phyloP scores from a whole-genome alignment of 2,329 filamentous ascomycete genomes.

The Alternaria gansuensis region DNA sequence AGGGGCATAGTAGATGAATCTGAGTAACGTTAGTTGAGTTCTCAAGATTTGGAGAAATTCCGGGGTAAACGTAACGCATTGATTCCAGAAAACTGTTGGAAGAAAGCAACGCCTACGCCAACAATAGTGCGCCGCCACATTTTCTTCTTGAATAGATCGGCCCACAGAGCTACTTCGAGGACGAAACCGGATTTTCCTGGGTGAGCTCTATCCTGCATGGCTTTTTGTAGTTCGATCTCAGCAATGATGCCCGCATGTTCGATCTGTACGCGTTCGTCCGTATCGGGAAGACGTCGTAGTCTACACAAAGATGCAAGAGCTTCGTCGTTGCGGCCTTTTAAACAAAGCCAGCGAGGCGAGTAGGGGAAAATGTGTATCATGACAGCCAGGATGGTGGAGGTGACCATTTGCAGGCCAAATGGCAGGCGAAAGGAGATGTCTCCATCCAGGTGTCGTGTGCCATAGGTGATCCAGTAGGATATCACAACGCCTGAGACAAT shows the following conservation, averaged over 20 bases:
- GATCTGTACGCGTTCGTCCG: background rate
- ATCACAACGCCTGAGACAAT: constrained; percentile 15
- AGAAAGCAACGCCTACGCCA: constrained; percentile 46
- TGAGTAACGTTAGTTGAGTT: too few species aligned
- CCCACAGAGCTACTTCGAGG: constrained; percentile 55
- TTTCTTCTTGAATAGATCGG: constrained; percentile 56
- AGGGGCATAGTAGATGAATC: constrained; percentile 67
- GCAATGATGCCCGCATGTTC: background rate
- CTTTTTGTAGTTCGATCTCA: background rate
- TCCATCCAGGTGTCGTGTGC: constrained; percentile 11
- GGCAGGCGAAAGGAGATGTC: constrained; percentile 6
- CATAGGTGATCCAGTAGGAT: constrained; percentile 12
- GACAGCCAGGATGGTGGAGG: constrained; percentile 1
- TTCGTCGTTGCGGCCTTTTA: too few species aligned
- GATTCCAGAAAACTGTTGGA: constrained; percentile 53
- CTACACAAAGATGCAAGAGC: constrained; percentile 8
- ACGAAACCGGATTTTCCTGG: constrained; percentile 36
- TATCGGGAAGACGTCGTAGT: constrained; percentile 54
- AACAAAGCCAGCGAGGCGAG: constrained; percentile 6
- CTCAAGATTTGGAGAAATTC: too few species aligned
- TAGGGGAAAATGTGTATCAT: constrained; percentile 2
- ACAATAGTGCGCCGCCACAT: constrained; percentile 51
- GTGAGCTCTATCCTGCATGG: background rate
- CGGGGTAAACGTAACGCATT: constrained; percentile 34
- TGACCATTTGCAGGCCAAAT: constrained; percentile 7